A percentile compares a stretch with the other conserved stretches of the same genome.
Evolutionary conservation across 257 asterid genomes (phyloP).

Genomic region (Phtheirospermum japonicum): DNA sequence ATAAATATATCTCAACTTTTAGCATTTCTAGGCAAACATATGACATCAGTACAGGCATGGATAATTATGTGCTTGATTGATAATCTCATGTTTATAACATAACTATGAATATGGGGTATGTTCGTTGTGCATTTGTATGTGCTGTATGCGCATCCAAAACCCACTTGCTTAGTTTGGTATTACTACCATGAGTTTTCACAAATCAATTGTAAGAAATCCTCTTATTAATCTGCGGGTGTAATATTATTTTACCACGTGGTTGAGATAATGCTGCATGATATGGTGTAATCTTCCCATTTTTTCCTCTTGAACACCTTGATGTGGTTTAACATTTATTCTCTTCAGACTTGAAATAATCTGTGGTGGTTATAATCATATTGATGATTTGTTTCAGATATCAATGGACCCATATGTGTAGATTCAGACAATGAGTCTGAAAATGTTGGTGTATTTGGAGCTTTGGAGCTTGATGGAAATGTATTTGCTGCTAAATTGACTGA

Average conservation of each 20-base stretch:
- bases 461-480: slow-evolving; percentile 35
- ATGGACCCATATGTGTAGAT: slow-evolving; percentile 53
- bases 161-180: background rate
- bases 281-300: background rate
- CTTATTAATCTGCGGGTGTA: background rate
- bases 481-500: slow-evolving; percentile 34
- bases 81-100: background rate
- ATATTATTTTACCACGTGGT: background rate
- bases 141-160: slow-evolving; percentile 7
- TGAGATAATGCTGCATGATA: slow-evolving; percentile 19
- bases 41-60: background rate
- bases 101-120: background rate
- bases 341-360: slow-evolving; percentile 17
- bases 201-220: slow-evolving; percentile 3
- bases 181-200: background rate
- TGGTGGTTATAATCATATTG: slow-evolving; percentile 10
- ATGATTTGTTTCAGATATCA: slow-evolving; percentile 36
- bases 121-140: slow-evolving; percentile 10
- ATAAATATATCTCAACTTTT: slow-evolving; percentile 4
- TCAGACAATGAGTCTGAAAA: slow-evolving; percentile 67
- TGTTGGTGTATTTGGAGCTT: slow-evolving; percentile 27
- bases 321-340: slow-evolving; percentile 17
- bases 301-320: slow-evolving; percentile 6
- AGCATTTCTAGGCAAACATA: slow-evolving; percentile 5
- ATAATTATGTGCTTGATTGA: slow-evolving; percentile 1